Base-by-base conservation (phyloP, 768 basidiomycete genomes). In the Tricholoma terreum region DNA sequence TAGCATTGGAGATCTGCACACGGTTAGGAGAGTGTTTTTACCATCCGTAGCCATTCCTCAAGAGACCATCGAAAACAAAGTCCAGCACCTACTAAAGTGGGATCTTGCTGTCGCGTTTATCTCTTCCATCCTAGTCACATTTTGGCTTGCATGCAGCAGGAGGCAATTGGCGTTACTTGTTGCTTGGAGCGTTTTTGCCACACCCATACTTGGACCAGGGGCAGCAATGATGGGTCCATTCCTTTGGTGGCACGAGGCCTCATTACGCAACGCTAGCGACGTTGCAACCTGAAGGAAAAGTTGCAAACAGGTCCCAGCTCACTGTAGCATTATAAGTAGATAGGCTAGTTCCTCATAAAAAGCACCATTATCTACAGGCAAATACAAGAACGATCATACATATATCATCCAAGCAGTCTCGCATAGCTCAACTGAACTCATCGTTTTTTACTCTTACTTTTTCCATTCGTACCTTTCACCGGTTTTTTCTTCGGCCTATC, bases 1-100 rank as follows among this genome's bases (percentile, higher is more conserved):
- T 22, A 65, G 69, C 38, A 31, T 73, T 19, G 45, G 45, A 30
- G 59, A 79, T 51, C 33, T 72, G 38, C 58, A 67, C 40, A 61
- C 65, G 21, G 55, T 79, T n/a, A 64, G 67, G 48, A 57, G 60
- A 15, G 56, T 77, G 2, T 70, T 79, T 38, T 48, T 80, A 7
- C 79, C 79, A 3, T 75, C 77, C 17, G 14, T 71, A 7, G 31
- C 60, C 1, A 65, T 58, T 42, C 65, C 59, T 14, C 69, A 60
- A 15, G 54, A 62, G 52, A 66, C 58, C 52, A 67, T 61, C 43
- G 68, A 61, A 17, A 56, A 60, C 40, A 75, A 70, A 59, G 68
- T 66, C 43, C 65, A 72, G 50, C 72, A 80, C 53, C 72, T 84
- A 42, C 69, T 84, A 38, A 78, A 83, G 61, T 85, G 82, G 81